Percentiles rank a stretch among this genome's conserved stretches.
Conservation (phyloP, 306 rosid genomes). For the Mimosa pudica region DNA sequence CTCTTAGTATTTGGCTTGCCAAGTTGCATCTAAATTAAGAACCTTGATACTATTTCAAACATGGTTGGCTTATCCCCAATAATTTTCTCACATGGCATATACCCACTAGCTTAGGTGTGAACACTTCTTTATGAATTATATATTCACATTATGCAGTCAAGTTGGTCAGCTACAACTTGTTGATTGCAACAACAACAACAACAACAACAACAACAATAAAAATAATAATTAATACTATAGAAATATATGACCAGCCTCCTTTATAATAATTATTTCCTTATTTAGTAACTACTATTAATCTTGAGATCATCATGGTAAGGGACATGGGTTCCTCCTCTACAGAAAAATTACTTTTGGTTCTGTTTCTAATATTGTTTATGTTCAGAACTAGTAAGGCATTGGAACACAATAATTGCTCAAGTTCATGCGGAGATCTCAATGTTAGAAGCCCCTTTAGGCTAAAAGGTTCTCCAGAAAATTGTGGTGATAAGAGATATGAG, state of each 20-base stretch:
- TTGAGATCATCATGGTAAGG: not conserved
- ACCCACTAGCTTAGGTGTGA: not conserved
- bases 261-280: not conserved
- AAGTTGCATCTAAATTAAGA: not conserved
- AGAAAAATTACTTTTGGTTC: not conserved
- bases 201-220: no score
- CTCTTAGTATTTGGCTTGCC: not conserved
- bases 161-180: not conserved
- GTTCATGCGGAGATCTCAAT: conserved; percentile 24
- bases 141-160: not conserved
- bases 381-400: not conserved
- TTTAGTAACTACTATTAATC: not conserved
- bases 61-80: not conserved
- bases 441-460: conserved; percentile 38
- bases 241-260: not conserved
- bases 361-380: not conserved
- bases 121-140: not conserved
- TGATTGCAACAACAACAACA: not conserved
- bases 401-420: not conserved
- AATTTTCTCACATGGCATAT: not conserved
- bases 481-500: not conserved
- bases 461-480: not conserved
- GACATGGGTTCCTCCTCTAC: not conserved
- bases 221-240: not conserved
- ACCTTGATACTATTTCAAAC: not conserved